These are phyloP conservation scores for Cryphonectria parasitica DNA, from an alignment of 2,329 filamentous ascomycete genomes.

Conservation along the genomic window DNA sequence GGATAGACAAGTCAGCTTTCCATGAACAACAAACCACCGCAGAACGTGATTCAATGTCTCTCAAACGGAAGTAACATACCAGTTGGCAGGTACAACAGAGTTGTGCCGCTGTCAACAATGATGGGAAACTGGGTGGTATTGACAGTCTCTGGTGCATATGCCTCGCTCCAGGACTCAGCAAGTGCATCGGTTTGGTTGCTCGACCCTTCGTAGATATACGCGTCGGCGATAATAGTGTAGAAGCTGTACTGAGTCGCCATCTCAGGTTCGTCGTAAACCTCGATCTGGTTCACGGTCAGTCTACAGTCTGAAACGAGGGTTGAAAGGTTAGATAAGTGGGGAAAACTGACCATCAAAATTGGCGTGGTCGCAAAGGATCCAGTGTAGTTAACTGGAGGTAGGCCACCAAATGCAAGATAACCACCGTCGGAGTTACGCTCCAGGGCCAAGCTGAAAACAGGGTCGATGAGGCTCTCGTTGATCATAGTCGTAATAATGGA, in stretches of 20 bases:
- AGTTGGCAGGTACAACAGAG: constrained; percentile 34
- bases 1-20: neutral
- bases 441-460: constrained; percentile 54
- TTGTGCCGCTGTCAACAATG: constrained; percentile 36
- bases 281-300: constrained; percentile 28
- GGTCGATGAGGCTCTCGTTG: constrained; percentile 44
- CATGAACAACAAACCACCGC: neutral
- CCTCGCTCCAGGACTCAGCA: constrained; percentile 4
- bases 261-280: constrained; percentile 15
- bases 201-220: constrained; percentile 33
- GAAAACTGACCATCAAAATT: constrained; percentile 32
- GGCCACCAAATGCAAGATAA: constrained; percentile 52
- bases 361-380: constrained; percentile 34
- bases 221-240: constrained; percentile 36
- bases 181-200: constrained; percentile 19
- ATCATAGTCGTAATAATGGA: constrained; percentile 56
- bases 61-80: constrained; percentile 26
- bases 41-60: too few species aligned
- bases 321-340: too few species aligned
- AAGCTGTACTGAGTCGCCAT: constrained; percentile 32
- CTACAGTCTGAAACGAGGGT: neutral
- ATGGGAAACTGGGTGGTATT: constrained; percentile 36
- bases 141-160: constrained; percentile 21
- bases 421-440: constrained; percentile 44
- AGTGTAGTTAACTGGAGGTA: constrained; percentile 47